Conservation (phyloP, 495 filamentous ascomycete genomes). For the Aspergillus cavernicola region DNA sequence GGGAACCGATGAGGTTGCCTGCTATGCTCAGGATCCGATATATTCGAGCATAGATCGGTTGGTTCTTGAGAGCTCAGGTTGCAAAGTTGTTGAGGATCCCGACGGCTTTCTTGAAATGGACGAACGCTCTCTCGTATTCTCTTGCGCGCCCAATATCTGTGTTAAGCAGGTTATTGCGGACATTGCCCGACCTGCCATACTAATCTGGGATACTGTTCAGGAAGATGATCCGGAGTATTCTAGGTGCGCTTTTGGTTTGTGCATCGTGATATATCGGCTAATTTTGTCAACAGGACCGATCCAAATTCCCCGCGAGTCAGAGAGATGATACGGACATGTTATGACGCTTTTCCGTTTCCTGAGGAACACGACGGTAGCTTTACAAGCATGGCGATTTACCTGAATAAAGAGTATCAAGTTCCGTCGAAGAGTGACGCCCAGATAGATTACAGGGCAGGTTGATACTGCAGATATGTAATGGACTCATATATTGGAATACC, state of each 20-base stretch:
- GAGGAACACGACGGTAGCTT: background rate
- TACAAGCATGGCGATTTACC: conserved; percentile 4
- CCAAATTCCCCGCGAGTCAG: conserved; percentile 5
- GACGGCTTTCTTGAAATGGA: conserved; percentile 26
- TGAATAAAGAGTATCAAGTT: background rate
- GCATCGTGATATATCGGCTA: background rate
- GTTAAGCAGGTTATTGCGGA: conserved; percentile 30
- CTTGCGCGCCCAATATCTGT: conserved; percentile 19
- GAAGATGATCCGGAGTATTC: background rate
- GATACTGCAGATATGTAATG: too few species aligned
- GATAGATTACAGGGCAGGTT: too few species aligned
- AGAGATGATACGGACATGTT: conserved; percentile 1
- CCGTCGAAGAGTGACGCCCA: too few species aligned
- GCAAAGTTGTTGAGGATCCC: conserved; percentile 24
- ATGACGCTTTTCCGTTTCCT: conserved; percentile 8
- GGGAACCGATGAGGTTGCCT: background rate
- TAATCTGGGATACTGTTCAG: conserved; percentile 24
- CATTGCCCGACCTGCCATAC: conserved; percentile 24
- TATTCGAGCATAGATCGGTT: conserved; percentile 17
- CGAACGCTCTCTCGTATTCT: conserved; percentile 23
- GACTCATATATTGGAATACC: too few species aligned
- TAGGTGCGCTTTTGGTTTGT: background rate
- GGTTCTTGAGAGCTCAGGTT: conserved; percentile 7
- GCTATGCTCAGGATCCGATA: conserved; percentile 26
- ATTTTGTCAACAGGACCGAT: background rate